Evolutionary conservation across 2,329 filamentous ascomycete species (phyloP), one percentile per base, ranked within the genome.

Genomic region (Penicillium sp.): DNA sequence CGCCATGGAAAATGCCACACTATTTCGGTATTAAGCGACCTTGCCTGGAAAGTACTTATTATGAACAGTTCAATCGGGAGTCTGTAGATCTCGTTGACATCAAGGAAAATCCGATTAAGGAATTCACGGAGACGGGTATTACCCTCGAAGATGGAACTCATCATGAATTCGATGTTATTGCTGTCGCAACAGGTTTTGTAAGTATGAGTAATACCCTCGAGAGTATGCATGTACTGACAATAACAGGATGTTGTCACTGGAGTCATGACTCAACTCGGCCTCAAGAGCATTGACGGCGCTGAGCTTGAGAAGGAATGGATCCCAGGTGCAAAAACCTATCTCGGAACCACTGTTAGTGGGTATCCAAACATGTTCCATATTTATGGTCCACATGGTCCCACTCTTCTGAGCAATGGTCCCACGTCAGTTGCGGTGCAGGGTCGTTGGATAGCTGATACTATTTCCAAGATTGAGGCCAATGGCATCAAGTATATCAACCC

Each of bases 321-420:
- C 15, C 48, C 67, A 0, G 72, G 72, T 0, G 69, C 71, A 12
- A 2, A 62, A 63, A 24, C 36, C 24, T 40, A 40, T n/a, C 21
- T 40, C n/a, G 36, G 36, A 26, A 40, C 39, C 8, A 42, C 39
- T 3, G 39, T 42, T 8, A 23, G 39, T 21, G 39, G 69, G 3
- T 78, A 77, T 52, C 76, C 78, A 0, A 82, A 82, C 41, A 72
- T 80, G 70, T 80, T 81, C 67, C 75, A 76, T 51, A 59, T 80
- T 44, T 84, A 84, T 59, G 82, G 82, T 0, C 69, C 77, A 0
- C 83, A 86, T 20, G 80, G 73, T 0, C 83, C 83, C 0, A 84
- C 82, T 0, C 74, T 81, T 0, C 70, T 85, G 7, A 67, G 73
- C 67, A 85, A 84, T 56, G 80, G 81, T 0, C 83, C 83, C 0